Evolutionary conservation across 352 stramenopile genomes (phyloP).

Genomic region (Peronospora farinosa): DNA sequence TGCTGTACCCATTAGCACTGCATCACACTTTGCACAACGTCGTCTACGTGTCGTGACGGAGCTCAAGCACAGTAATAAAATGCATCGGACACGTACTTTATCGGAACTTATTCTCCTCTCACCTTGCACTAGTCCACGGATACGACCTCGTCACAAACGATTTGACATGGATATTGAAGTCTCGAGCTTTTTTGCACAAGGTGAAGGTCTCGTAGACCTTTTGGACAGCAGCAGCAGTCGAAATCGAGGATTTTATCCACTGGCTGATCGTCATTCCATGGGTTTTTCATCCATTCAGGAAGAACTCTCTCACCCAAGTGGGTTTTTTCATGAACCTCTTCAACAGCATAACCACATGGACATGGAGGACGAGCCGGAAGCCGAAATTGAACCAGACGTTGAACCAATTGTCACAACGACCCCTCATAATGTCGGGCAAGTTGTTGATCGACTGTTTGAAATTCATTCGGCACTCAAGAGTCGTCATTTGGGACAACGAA

Average conservation of each 20-base stretch:
- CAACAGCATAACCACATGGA: conserved; percentile 28
- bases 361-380: conserved; percentile 28
- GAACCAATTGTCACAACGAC: conserved; percentile 24
- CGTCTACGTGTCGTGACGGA: conserved; percentile 78
- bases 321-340: conserved; percentile 13
- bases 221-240: conserved; percentile 32
- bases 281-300: conserved; percentile 27
- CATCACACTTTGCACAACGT: conserved; percentile 47
- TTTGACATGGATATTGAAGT: conserved; percentile 86
- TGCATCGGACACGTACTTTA: conserved; percentile 74
- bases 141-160: conserved; percentile 54
- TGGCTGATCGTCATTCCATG: conserved; percentile 33
- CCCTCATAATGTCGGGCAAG: conserved; percentile 45
- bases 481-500: conserved; percentile 66
- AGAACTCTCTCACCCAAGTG: not conserved
- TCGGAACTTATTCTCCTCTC: conserved; percentile 73
- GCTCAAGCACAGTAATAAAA: conserved; percentile 80
- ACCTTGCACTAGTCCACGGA: conserved; percentile 48
- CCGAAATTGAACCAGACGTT: conserved; percentile 25
- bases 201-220: conserved; percentile 64
- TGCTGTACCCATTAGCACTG: conserved; percentile 13
- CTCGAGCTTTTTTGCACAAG: conserved; percentile 55
- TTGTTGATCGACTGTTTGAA: conserved; percentile 83
- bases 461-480: conserved; percentile 81
- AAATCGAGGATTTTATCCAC: conserved; percentile 4